Evolutionary conservation across 164 flowering plant genomes (phyloP), one percentile per base, ranked within the genome.

Genomic region (Vitis riparia): DNA sequence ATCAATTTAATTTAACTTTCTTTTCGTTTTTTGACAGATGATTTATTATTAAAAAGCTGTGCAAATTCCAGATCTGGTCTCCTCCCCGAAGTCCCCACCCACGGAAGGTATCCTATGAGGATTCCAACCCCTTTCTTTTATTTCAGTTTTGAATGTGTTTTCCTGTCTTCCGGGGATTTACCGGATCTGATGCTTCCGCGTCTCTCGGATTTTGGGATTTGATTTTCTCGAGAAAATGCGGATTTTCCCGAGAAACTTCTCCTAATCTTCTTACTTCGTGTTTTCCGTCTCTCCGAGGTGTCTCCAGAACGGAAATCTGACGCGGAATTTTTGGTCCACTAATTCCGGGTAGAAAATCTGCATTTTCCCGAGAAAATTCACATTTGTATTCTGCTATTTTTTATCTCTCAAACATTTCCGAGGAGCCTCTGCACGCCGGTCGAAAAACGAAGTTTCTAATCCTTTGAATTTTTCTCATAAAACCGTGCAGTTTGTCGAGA

Each of bases 281-380:
- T 23, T 23, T 23, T 23, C 27, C 27, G 27, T 23, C 27, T 1
- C 27, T 1, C 27, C 27, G 27, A 23, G 27, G 27, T 23, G 27
- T 23, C 27, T 23, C 27, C 27, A 23, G 27, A 23, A 23, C 27
- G 27, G 17, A 19, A 9, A 14, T 8, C 11, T 50, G 44, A 37
- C 7, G 44, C 44, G 44, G 44, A 37, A 37, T 27, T 68, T 37
- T 4, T 44, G 16, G 6, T 57, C 37, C 17, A 13, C 59, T 17
- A 47, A 55, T 19, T n/a, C 63, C 60, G 55, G 7, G 44, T 37
- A 48, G 63, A 71, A 48, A 55, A 16, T 49, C 48, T 63, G 52
- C 17, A 63, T 73, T 73, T 73, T 68, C 62, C 71, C 76, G 37
- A 68, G 71, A 62, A 62, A 73, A 58, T 50, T 14, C 57, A 9